phyloP scores from a whole-genome alignment of 2,329 filamentous ascomycete genomes.

The Verticillium albo-atrum region DNA sequence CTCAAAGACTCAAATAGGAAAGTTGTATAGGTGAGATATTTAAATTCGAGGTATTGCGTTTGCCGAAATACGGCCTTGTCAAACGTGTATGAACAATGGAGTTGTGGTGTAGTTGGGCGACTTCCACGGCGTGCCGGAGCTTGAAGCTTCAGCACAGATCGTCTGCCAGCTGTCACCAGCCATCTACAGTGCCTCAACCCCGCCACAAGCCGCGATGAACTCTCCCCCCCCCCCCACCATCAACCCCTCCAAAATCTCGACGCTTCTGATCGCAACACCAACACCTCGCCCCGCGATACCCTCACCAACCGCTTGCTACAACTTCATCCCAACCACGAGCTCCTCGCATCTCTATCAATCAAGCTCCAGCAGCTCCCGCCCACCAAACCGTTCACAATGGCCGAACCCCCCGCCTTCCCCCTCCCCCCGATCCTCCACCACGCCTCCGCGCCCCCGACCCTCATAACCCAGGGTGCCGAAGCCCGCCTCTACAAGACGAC shows the following conservation, averaged over 20 bases:
- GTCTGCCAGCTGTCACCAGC: not conserved
- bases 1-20: no score
- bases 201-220: not conserved
- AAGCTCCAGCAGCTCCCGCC: not conserved
- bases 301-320: not conserved
- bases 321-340: not conserved
- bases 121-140: no score
- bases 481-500: constrained; percentile 86
- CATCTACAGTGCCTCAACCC: not conserved
- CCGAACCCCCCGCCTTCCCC: constrained; percentile 25
- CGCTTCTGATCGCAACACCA: not conserved
- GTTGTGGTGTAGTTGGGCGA: no score
- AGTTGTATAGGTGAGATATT: no score
- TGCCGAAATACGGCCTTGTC: no score
- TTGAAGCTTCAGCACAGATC: no score
- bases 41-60: no score
- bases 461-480: constrained; percentile 93
- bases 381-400: not conserved
- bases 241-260: not conserved
- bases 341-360: not conserved
- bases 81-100: no score
- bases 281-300: not conserved
- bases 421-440: constrained; percentile 63
- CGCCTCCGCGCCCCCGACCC: constrained; percentile 55
- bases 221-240: not conserved